A percentile compares a stretch with the other conserved stretches of the same genome.
Evolutionary conservation across 768 basidiomycete genomes (phyloP).

Genomic region (Gautieria morchelliformis): DNA sequence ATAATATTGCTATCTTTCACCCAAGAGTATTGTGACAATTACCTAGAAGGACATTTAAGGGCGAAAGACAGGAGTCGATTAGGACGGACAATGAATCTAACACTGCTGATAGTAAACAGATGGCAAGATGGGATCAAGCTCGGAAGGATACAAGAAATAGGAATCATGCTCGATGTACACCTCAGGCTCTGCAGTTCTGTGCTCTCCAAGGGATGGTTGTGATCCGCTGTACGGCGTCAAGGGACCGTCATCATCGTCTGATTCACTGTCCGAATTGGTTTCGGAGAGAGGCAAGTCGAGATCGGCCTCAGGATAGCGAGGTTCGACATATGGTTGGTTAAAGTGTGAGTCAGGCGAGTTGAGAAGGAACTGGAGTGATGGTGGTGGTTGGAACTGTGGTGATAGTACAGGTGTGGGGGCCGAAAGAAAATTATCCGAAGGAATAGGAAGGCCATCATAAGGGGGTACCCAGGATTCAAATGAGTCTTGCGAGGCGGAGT

Average conservation of each 20-base stretch:
- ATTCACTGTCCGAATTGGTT: slow-evolving; percentile 77
- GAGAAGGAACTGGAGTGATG: slow-evolving; percentile 35
- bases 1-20: background rate
- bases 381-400: background rate
- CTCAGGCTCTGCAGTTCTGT: slow-evolving; percentile 39
- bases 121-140: slow-evolving; percentile 66
- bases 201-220: slow-evolving; percentile 25
- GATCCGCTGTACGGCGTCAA: slow-evolving; percentile 5
- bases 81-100: background rate
- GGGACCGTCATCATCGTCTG: slow-evolving; percentile 32
- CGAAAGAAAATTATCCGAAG: slow-evolving; percentile 2
- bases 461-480: slow-evolving; percentile 4
- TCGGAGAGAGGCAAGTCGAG: slow-evolving; percentile 68
- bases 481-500: background rate
- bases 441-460: background rate
- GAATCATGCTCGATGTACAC: slow-evolving; percentile 55
- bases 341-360: slow-evolving; percentile 53
- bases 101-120: slow-evolving; percentile 25
- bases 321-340: slow-evolving; percentile 45
- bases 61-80: background rate
- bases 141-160: slow-evolving; percentile 54
- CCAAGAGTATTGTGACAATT: background rate
- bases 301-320: slow-evolving; percentile 48
- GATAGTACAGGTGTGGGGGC: slow-evolving; percentile 3
- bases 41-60: background rate